These are phyloP conservation scores for Thermomyces lanuginosus DNA, from an alignment of 2,329 filamentous ascomycete genomes.

Conservation along the genomic window DNA sequence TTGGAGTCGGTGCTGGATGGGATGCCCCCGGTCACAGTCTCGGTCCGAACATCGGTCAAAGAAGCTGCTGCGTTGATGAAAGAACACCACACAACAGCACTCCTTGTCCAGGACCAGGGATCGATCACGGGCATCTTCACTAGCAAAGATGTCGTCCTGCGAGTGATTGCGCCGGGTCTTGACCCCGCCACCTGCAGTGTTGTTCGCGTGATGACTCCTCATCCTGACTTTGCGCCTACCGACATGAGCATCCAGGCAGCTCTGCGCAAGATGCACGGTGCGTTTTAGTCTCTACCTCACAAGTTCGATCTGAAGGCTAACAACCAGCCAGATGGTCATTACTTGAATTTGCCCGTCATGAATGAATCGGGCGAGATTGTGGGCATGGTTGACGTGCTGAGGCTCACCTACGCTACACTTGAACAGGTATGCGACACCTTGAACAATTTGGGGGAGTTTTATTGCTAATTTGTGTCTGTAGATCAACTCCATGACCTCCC, in stretches of 20 bases:
- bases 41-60: constrained; percentile 86
- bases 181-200: constrained; percentile 93
- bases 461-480: constrained; percentile 13
- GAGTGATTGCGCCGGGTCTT: constrained; percentile 90
- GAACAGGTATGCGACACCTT: constrained; percentile 52
- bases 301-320: constrained; percentile 7
- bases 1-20: constrained; percentile 88
- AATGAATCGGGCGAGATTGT: constrained; percentile 94
- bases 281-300: constrained; percentile 19
- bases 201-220: constrained; percentile 96
- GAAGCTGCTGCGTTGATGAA: constrained; percentile 95
- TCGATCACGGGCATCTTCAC: constrained; percentile 98
- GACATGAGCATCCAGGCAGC: constrained; percentile 99
- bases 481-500: constrained; percentile 79
- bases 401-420: constrained; percentile 91
- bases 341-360: constrained; percentile 96
- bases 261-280: constrained; percentile 96
- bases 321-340: constrained; percentile 62
- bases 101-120: constrained; percentile 89
- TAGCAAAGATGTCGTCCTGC: constrained; percentile 95
- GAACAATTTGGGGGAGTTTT: background rate
- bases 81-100: constrained; percentile 93
- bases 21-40: constrained; percentile 82
- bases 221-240: constrained; percentile 94
- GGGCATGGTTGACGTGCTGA: constrained; percentile 97